Evolutionary conservation across 2,329 filamentous ascomycete species (phyloP).

Genomic region (Sporothrix inflata): DNA sequence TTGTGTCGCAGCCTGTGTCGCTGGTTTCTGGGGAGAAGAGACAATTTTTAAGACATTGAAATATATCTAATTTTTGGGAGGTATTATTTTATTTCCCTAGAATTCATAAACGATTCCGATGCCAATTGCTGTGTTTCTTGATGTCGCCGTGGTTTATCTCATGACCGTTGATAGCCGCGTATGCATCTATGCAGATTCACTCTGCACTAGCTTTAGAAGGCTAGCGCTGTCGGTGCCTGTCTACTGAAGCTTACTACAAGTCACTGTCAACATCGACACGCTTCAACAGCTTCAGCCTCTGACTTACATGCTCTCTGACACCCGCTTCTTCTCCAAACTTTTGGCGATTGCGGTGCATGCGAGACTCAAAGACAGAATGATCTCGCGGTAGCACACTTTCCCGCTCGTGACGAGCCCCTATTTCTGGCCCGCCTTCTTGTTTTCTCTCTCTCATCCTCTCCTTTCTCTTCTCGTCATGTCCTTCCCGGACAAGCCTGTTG

Average conservation of each 20-base stretch:
- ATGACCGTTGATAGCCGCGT: neutral
- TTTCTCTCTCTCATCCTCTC: neutral
- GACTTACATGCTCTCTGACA: neutral
- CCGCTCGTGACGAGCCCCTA: constrained; percentile 14
- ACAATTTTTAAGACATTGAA: too few relatives aligned
- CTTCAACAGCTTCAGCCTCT: neutral
- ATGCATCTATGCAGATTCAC: neutral
- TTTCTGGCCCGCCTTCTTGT: neutral
- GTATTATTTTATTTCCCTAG: neutral
- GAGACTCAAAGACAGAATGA: neutral
- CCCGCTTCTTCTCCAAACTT: neutral
- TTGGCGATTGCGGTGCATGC: neutral
- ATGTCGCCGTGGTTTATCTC: neutral
- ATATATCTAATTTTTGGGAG: neutral
- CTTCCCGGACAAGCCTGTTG: constrained; percentile 54
- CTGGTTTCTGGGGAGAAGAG: too few relatives aligned
- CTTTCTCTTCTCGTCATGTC: constrained; percentile 42
- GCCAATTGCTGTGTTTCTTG: neutral
- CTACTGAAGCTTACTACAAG: neutral
- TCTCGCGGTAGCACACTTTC: constrained; percentile 7
- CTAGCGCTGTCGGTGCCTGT: neutral
- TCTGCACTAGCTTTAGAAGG: neutral
- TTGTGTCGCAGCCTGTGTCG: too few relatives aligned
- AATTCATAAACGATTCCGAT: neutral
- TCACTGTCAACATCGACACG: constrained; percentile 6